Base-by-base conservation (phyloP, 768 basidiomycete genomes). In the Leucosporidium yakuticum region DNA sequence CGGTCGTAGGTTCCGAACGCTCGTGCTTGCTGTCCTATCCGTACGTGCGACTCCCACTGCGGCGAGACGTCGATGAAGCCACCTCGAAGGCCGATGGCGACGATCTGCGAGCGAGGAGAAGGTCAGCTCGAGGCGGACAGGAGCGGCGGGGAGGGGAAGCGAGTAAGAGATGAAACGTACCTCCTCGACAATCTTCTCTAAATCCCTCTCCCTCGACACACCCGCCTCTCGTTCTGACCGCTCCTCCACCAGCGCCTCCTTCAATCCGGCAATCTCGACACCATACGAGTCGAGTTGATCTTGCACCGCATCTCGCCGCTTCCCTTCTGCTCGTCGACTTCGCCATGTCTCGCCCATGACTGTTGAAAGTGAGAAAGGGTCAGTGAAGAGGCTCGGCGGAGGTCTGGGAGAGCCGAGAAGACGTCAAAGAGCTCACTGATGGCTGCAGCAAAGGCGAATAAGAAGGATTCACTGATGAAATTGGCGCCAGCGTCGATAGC, bases 401-500 rank as follows among this genome's bases (percentile, higher is more conserved):
- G 20, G n/a, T 2, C 44, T 6, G 25, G 39, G 31, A 36, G 19
- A 4, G 21, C 32, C 48, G 67, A 2, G 27, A 69, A 63, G 64
- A 65, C 47, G 25, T 36, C 9, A 60, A 39, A 19, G 27, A 11
- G 39, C 51, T 53, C 51, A 53, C 51, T 58, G 25, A 58, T 25
- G 29, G 31, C 25, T 39, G 61, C 48, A 21, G 61, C 61, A 23
- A 53, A 50, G 31, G 23, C 49, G 61, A 62, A 62, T 3, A 62
- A 49, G 29, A 62, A 62, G n/a, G 19, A 8, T 55, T 73, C 71
- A 14, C 58, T 61, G 3, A 73, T 50, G 49, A 73, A 73, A 20
- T 73, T 73, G 2, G 71, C 71, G 2, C 71, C 71, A 0, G 65
- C 51, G n/a, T 73, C 71, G 25, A 73, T 73, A 6, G 71, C 71